Evolutionary conservation across 495 filamentous ascomycete species (phyloP), one percentile per base, ranked within the genome.

Genomic region (Saxophila tyrrhenica): DNA sequence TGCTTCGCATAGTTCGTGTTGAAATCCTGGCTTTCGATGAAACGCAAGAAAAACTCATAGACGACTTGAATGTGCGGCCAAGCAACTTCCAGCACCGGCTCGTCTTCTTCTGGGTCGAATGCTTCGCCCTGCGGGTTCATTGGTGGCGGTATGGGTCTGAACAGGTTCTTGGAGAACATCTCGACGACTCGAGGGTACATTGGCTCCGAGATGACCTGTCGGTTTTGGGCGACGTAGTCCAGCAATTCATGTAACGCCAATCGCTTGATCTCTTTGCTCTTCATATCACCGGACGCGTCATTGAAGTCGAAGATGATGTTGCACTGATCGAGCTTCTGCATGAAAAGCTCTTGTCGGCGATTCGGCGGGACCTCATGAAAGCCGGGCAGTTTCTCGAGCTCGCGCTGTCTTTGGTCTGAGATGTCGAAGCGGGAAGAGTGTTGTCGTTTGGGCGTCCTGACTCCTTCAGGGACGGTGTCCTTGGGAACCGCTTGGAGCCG

Each of bases 231-330:
- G 48, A 99, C 91, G 64, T 99, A 99, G 67, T 99, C 92, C 48
- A 99, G 76, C 25, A 99, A 78, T 65, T 99, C 92, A 64, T 99
- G 92, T 41, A 99, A 79, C 45, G 92, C 94, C 64, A 99, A 72
- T 61, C 92, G 81, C 77, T 99, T 99, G 76, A 99, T 96, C 71
- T 99, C 92, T 69, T 99, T 99, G n/a, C 91, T 94, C 68, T 97
- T 97, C 91, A 97, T 97, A 63, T 99, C 92, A 50, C 83, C 90
- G 56, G 87, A 94, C 39, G 94, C 89, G 65, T 99, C 92, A 69
- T 96, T 99, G 73, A 99, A 99, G 69, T 99, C 92, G 64, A 99
- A 99, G 61, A 99, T 99, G 70, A 99, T 94, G 65, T 99, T 99
- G 75, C 92, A 99, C 70, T 99, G 92, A 64, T 97, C 92, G 64